A percentile compares a stretch with the other conserved stretches of the same genome.
These are phyloP conservation scores for Arachis hypogaea DNA, from an alignment of 306 rosid species.

Conservation along the genomic window DNA sequence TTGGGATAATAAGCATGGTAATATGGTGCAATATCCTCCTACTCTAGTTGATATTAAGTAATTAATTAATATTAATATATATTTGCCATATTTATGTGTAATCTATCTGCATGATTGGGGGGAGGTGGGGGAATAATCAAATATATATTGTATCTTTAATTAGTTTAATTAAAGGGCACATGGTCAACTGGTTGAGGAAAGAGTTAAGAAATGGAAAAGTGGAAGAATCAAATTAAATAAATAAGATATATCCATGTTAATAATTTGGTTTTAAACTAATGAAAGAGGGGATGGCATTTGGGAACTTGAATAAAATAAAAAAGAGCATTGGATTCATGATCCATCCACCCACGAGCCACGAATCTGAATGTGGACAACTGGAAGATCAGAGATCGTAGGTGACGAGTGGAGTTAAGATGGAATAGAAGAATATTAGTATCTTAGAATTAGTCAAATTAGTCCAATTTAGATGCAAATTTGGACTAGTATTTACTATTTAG, in stretches of 20 bases:
- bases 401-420: background rate
- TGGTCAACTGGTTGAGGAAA: constrained; percentile 21
- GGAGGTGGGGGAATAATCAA: too few species aligned
- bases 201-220: constrained; percentile 7
- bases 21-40: background rate
- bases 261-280: constrained; percentile 16
- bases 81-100: constrained; percentile 3
- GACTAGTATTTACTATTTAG: background rate
- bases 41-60: background rate
- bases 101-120: background rate
- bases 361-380: constrained; percentile 4
- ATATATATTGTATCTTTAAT: too few species aligned
- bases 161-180: background rate
- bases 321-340: constrained; percentile 29
- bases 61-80: background rate
- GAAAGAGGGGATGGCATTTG: constrained; percentile 23
- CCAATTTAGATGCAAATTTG: constrained; percentile 29
- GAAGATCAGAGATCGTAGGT: constrained; percentile 24
- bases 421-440: background rate
- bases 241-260: background rate
- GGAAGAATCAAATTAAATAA: background rate
- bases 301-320: background rate
- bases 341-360: constrained; percentile 29
- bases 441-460: constrained; percentile 18
- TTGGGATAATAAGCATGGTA: background rate